Percentiles rank a stretch among this genome's conserved stretches.
These are phyloP conservation scores for Gastrolobium villosum DNA, from an alignment of 306 rosid species.

Conservation along the genomic window DNA sequence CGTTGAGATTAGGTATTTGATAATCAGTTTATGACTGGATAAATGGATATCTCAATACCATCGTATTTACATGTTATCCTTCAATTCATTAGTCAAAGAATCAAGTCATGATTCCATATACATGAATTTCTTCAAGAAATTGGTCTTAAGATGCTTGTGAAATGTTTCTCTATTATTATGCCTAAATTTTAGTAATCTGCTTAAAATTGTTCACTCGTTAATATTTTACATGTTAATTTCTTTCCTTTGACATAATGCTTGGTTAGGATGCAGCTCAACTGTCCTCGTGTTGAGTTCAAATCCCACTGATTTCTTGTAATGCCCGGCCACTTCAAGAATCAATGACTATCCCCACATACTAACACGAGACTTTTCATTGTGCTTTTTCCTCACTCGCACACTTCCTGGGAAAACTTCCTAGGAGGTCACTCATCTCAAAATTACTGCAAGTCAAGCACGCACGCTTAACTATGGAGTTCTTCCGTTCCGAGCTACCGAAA, in stretches of 20 bases:
- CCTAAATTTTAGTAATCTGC: slow-evolving; percentile 9
- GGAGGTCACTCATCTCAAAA: no score
- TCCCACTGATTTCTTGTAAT: not conserved
- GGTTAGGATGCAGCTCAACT: not conserved
- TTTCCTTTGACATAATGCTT: slow-evolving; percentile 2
- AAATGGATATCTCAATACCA: not conserved
- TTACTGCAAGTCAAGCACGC: no score
- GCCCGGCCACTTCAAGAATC: no score
- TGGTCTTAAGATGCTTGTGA: slow-evolving; percentile 32
- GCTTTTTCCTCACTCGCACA: no score
- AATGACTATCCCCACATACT: no score
- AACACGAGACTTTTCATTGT: no score
- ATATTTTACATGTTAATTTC: not conserved
- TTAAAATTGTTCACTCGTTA: slow-evolving; percentile 7
- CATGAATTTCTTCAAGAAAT: slow-evolving; percentile 18
- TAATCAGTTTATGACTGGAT: slow-evolving; percentile 1
- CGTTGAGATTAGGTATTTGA: slow-evolving; percentile 6
- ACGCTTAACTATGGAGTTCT: no score
- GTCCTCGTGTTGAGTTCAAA: not conserved
- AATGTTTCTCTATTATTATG: slow-evolving; percentile 8
- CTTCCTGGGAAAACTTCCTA: no score
- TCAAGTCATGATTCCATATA: slow-evolving; percentile 4
- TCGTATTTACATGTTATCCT: not conserved
- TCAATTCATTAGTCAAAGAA: slow-evolving; percentile 7
- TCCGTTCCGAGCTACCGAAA: no score